Conservation (phyloP, 192 early-diverging fungal genomes). For the Coemansia javaensis region DNA sequence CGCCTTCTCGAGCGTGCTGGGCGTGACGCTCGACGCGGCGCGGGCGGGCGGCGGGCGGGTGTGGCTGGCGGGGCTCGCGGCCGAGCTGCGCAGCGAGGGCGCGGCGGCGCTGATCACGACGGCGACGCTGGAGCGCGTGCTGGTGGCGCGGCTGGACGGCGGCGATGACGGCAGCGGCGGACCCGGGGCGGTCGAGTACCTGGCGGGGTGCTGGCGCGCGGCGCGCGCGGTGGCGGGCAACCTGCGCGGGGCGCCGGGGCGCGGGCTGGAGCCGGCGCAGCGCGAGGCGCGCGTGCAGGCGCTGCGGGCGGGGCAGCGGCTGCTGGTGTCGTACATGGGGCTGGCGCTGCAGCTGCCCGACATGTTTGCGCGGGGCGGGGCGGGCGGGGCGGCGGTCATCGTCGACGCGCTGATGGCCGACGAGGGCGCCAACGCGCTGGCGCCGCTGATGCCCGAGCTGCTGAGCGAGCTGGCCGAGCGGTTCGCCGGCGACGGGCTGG, state of each 20-base stretch:
- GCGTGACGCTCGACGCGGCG: slow-evolving; percentile 76
- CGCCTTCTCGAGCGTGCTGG: slow-evolving; percentile 69
- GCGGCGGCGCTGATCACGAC: slow-evolving; percentile 37
- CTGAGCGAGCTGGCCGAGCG: slow-evolving; percentile 16
- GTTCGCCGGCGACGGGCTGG: slow-evolving; percentile 31
- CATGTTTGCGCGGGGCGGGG: slow-evolving; percentile 71
- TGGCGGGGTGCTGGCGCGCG: slow-evolving; percentile 60
- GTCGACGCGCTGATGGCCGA: slow-evolving; percentile 18
- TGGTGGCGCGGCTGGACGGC: slow-evolving; percentile 66
- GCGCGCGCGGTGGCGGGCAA: slow-evolving; percentile 52
- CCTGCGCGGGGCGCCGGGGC: slow-evolving; percentile 39
- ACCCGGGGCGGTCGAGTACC: slow-evolving; percentile 57
- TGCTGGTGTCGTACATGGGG: slow-evolving; percentile 81
- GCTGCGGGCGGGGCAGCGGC: slow-evolving; percentile 53
- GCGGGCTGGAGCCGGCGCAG: slow-evolving; percentile 54
- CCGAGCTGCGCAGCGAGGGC: slow-evolving; percentile 39
- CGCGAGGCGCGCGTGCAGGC: slow-evolving; percentile 56
- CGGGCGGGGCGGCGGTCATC: slow-evolving; percentile 10
- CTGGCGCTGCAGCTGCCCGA: slow-evolving; percentile 81
- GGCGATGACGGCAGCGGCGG: slow-evolving; percentile 36
- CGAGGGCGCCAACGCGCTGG: slow-evolving; percentile 4
- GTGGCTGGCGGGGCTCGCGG: slow-evolving; percentile 20
- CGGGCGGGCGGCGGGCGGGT: slow-evolving; percentile 11
- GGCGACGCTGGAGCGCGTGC: slow-evolving; percentile 58
- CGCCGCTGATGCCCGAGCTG: slow-evolving; percentile 3